phyloP scores from a whole-genome alignment of 495 filamentous ascomycete genomes.

The Delitschia confertaspora region DNA sequence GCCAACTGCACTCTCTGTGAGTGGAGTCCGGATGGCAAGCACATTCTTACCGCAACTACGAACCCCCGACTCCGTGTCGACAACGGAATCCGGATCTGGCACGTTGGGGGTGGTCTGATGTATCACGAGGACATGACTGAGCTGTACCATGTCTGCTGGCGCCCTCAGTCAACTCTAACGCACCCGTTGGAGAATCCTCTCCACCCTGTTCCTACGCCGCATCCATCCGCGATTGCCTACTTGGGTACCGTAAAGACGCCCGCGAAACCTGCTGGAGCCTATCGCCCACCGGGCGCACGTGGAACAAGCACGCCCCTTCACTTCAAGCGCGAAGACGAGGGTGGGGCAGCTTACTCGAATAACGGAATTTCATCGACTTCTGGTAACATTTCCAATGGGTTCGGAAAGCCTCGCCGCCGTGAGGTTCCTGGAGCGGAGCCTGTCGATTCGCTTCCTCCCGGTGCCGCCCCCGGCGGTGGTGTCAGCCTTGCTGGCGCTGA shows the following conservation, averaged over 20 bases:
- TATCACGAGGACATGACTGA: slow-evolving; percentile 92
- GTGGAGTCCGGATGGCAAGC: slow-evolving; percentile 92
- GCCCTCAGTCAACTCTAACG: slow-evolving; percentile 55
- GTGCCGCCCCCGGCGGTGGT: slow-evolving; percentile 62
- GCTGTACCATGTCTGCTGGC: slow-evolving; percentile 87
- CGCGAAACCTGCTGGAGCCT: slow-evolving; percentile 89
- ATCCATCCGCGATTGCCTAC: slow-evolving; percentile 74
- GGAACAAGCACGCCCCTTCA: slow-evolving; percentile 80
- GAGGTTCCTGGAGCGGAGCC: slow-evolving; percentile 75
- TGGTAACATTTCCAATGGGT: slow-evolving; percentile 53
- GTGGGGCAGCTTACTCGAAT: slow-evolving; percentile 77
- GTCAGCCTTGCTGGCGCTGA: slow-evolving; percentile 52
- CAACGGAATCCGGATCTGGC: slow-evolving; percentile 93
- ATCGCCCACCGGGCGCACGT: slow-evolving; percentile 91
- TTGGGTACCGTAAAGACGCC: slow-evolving; percentile 81
- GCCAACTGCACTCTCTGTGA: slow-evolving; percentile 90
- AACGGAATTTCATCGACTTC: slow-evolving; percentile 59
- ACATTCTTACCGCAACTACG: slow-evolving; percentile 92
- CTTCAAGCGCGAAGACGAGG: slow-evolving; percentile 96
- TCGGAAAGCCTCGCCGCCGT: slow-evolving; percentile 60
- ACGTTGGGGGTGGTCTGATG: slow-evolving; percentile 81
- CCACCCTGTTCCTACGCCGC: slow-evolving; percentile 66
- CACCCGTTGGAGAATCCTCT: slow-evolving; percentile 65
- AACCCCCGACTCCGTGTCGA: slow-evolving; percentile 90
- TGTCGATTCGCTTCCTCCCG: slow-evolving; percentile 52